Percentiles rank a stretch among this genome's conserved stretches.
These are phyloP conservation scores for Hypoxylon perforatum DNA, from an alignment of 495 filamentous ascomycete genomes.

Conservation along the genomic window DNA sequence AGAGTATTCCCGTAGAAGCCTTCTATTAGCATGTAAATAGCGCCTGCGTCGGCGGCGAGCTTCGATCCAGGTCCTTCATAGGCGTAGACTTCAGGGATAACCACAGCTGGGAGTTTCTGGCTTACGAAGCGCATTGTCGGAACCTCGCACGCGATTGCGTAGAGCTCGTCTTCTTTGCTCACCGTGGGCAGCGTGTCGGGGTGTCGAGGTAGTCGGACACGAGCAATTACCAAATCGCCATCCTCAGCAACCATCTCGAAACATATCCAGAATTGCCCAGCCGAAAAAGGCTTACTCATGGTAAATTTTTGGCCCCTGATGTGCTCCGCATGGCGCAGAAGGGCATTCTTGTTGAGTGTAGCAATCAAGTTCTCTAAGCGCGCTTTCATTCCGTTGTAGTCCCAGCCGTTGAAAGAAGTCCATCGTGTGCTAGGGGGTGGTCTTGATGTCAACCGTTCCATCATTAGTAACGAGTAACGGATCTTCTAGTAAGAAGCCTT, in stretches of 20 bases:
- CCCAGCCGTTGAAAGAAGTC: constrained; percentile 45
- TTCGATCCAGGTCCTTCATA: constrained; percentile 35
- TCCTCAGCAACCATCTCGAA: constrained; percentile 42
- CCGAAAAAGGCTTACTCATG: constrained; percentile 48
- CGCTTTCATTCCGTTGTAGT: constrained; percentile 43
- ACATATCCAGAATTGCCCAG: constrained; percentile 47
- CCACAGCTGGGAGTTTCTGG: constrained; percentile 18
- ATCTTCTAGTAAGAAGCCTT: neutral
- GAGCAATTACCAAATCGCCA: constrained; percentile 38
- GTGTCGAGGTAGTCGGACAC: constrained; percentile 40
- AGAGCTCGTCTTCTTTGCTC: constrained; percentile 32
- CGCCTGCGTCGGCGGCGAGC: constrained; percentile 35
- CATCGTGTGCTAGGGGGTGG: constrained; percentile 39
- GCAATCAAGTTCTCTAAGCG: constrained; percentile 39
- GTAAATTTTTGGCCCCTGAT: constrained; percentile 28
- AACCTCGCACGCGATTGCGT: constrained; percentile 43
- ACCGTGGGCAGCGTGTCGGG: constrained; percentile 27
- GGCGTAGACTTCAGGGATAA: constrained; percentile 35
- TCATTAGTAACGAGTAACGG: neutral
- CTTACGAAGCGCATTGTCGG: constrained; percentile 42
- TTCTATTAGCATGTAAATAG: constrained; percentile 48
- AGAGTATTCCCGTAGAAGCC: constrained; percentile 47
- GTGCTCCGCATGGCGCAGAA: constrained; percentile 31
- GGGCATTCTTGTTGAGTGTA: constrained; percentile 36
- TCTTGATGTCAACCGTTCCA: neutral